phyloP scores from a whole-genome alignment of 139 green algal genomes.

The Haematococcus lacustris region DNA sequence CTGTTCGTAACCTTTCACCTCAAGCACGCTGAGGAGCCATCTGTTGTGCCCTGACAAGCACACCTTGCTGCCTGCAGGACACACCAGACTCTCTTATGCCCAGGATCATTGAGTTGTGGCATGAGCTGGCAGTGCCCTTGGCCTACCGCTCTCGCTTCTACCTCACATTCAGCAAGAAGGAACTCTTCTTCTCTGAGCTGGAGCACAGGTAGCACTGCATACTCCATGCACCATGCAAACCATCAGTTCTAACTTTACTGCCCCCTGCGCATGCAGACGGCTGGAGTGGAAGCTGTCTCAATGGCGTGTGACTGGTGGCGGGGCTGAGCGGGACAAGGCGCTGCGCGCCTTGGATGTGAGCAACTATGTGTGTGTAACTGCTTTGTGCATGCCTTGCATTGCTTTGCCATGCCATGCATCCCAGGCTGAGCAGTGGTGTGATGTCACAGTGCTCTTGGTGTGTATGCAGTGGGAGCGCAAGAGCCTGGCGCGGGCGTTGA shows the following conservation, averaged over 20 bases:
- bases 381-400: not conserved
- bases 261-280: too few relatives aligned
- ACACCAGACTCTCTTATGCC: constrained; percentile 33
- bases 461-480: constrained; percentile 42
- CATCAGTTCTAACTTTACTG: too few relatives aligned
- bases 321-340: too few relatives aligned
- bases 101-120: constrained; percentile 54
- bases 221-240: not conserved
- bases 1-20: too few relatives aligned
- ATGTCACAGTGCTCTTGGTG: not conserved
- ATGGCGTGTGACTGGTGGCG: too few relatives aligned
- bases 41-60: too few relatives aligned
- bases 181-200: constrained; percentile 58
- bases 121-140: constrained; percentile 53
- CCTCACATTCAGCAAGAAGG: constrained; percentile 38
- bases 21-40: too few relatives aligned
- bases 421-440: not conserved
- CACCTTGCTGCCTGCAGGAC: constrained; percentile 1
- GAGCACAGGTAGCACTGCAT: constrained; percentile 13
- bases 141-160: constrained; percentile 55
- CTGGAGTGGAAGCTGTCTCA: too few relatives aligned
- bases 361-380: too few relatives aligned
- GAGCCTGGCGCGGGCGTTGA: constrained; percentile 36
- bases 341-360: too few relatives aligned
- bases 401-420: constrained; percentile 1